Evolutionary conservation across 2,329 filamentous ascomycete species (phyloP), one percentile per base, ranked within the genome.

Genomic region (Colletotrichum cordylinicola): DNA sequence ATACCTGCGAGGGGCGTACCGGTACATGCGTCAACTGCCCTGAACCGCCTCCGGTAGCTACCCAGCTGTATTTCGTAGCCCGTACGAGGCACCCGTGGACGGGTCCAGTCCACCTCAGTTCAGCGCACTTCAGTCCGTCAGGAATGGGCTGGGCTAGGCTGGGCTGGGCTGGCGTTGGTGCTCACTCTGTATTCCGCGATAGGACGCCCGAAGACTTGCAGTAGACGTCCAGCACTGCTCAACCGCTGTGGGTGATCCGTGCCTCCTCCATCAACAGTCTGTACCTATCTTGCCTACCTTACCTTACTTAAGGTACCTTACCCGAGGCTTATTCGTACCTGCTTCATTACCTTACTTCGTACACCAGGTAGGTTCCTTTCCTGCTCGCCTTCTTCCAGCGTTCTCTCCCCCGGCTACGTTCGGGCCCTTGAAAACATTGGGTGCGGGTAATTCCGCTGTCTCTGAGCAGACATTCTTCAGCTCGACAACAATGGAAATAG

Each of bases 21-120:
- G 72, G 72, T 75, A 77, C 75, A 75, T 75, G 61, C 33, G n/a
- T 24, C 39, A 16, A n/a, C 37, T 52, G 33, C 55, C 29, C 31
- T 27, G 16, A 24, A 10, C 8, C 31, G 33, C 31, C 33, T 24
- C 10, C 29, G 24, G 37, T 24, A 52, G 24, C 29, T 48, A 48
- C 3, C 62, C 33, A 21, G 21, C 62, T 21, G 62, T n/a, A 39
- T n/a, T 37, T 31, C 29, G 29, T 31, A 52, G 43, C 43, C 43
- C 6, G 43, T 33, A 31, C 60, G 60, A 31, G 60, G 24, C 60
- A n/a, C n/a, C n/a, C n/a, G n/a, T n/a, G n/a, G n/a, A n/a, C 55
- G 16, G 55, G 24, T 31, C 55, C 55, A 27, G 55, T 58, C 55
- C 55, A 21, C 21, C 43, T 52, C 43, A 52, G 43, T 52, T 52